Percentiles rank a stretch among this genome's conserved stretches.
Conservation (phyloP, 352 stramenopile species). For the Phytophthora crassamura region DNA sequence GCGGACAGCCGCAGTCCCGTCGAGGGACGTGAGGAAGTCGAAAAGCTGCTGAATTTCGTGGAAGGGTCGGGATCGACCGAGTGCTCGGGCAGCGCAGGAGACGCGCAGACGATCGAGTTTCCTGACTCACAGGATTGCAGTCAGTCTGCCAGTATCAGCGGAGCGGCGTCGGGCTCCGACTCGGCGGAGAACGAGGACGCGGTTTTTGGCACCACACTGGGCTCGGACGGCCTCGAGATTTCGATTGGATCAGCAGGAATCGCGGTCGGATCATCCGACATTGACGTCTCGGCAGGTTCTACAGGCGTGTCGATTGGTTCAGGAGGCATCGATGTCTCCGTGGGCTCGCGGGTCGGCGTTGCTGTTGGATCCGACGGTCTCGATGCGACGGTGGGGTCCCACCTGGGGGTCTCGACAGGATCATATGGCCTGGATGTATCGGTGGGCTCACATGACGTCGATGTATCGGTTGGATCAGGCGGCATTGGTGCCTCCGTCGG, state of each 20-base stretch:
- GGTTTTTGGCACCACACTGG: conserved; percentile 18
- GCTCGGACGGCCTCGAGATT: conserved; percentile 5
- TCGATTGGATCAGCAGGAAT: conserved; percentile 7
- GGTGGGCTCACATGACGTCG: conserved; percentile 12
- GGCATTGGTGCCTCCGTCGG: conserved; percentile 9
- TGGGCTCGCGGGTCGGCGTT: conserved; percentile 9
- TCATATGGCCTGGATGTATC: conserved; percentile 10
- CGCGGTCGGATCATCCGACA: conserved; percentile 2
- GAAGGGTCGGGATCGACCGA: conserved; percentile 15
- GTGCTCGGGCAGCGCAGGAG: conserved; percentile 20
- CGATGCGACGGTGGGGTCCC: background rate
- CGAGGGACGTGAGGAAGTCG: background rate
- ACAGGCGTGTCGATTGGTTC: conserved; percentile 14
- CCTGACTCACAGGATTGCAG: conserved; percentile 27
- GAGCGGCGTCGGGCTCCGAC: conserved; percentile 13
- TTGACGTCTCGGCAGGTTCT: conserved; percentile 11
- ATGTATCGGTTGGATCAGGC: conserved; percentile 9
- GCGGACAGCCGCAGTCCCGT: conserved; percentile 17
- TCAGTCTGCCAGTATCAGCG: conserved; percentile 19
- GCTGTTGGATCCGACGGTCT: conserved; percentile 10
- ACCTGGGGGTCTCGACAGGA: conserved; percentile 11
- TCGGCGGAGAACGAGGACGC: conserved; percentile 18
- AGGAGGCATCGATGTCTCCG: conserved; percentile 12
- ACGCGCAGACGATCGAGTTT: conserved; percentile 23
- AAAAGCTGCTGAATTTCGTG: conserved; percentile 19